These are phyloP conservation scores for Ophiocordyceps camponoti-floridani DNA, from an alignment of 2,329 filamentous ascomycete genomes.

Conservation along the genomic window DNA sequence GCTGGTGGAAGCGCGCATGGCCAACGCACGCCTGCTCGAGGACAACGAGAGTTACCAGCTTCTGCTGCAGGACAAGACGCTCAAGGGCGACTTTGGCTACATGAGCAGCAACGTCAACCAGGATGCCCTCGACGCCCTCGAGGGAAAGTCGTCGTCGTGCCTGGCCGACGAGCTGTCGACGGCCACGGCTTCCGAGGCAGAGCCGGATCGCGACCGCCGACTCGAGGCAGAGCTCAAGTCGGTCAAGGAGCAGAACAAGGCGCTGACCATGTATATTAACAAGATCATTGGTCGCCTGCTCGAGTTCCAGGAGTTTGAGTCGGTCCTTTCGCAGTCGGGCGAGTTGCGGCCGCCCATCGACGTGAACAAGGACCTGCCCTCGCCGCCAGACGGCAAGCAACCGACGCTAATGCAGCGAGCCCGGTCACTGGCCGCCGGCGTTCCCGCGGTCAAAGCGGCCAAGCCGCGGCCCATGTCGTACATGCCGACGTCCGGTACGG, in stretches of 20 bases:
- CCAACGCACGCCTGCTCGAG: slow-evolving; percentile 90
- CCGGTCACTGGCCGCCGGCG: slow-evolving; percentile 38
- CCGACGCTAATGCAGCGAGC: slow-evolving; percentile 40
- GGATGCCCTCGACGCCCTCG: slow-evolving; percentile 45
- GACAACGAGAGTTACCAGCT: slow-evolving; percentile 98
- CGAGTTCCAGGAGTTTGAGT: slow-evolving; percentile 87
- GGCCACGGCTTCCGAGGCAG: slow-evolving; percentile 28
- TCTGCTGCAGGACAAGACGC: slow-evolving; percentile 80
- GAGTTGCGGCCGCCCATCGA: slow-evolving; percentile 19
- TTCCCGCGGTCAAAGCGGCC: slow-evolving; percentile 26
- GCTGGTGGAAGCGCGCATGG: slow-evolving; percentile 83
- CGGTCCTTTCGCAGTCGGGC: slow-evolving; percentile 69
- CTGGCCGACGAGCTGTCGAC: slow-evolving; percentile 82
- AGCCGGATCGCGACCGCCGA: slow-evolving; percentile 42
- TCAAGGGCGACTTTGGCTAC: slow-evolving; percentile 82
- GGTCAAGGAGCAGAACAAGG: slow-evolving; percentile 89
- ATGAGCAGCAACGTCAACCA: slow-evolving; percentile 40
- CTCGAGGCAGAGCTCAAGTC: slow-evolving; percentile 65
- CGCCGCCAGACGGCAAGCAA: slow-evolving; percentile 31
- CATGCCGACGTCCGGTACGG: slow-evolving; percentile 23
- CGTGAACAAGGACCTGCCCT: slow-evolving; percentile 70
- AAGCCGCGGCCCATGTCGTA: slow-evolving; percentile 39
- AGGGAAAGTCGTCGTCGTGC: slow-evolving; percentile 37
- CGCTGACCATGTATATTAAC: slow-evolving; percentile 93
- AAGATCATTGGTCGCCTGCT: slow-evolving; percentile 94